These are phyloP conservation scores for Skeletonema menzelii DNA, from an alignment of 108 stramenopile genomes.

Conservation along the genomic window DNA sequence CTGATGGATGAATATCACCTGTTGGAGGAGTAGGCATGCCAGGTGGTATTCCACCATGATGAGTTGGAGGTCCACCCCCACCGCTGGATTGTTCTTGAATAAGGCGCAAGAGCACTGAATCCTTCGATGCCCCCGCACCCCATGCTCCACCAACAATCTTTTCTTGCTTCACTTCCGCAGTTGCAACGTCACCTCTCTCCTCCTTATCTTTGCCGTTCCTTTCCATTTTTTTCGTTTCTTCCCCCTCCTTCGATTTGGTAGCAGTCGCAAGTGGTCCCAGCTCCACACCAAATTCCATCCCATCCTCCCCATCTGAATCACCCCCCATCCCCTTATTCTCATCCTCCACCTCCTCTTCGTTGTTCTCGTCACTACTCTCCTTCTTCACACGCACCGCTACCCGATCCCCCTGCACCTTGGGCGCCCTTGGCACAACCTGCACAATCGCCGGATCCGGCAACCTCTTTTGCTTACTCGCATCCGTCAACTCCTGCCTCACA, in stretches of 20 bases:
- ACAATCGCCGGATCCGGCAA: slow-evolving; percentile 82
- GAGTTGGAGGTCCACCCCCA: slow-evolving; percentile 9
- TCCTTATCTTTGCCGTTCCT: background rate
- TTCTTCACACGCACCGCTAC: slow-evolving; percentile 59
- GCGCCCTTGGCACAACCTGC: slow-evolving; percentile 64
- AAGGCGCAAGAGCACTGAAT: slow-evolving; percentile 67
- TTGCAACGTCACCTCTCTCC: background rate
- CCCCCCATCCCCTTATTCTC: background rate
- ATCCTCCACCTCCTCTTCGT: slow-evolving; percentile 4
- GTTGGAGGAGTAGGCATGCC: background rate
- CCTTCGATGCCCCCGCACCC: slow-evolving; percentile 81
- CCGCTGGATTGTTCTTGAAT: slow-evolving; percentile 72
- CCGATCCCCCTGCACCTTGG: slow-evolving; percentile 63
- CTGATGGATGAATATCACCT: background rate
- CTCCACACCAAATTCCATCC: slow-evolving; percentile 33
- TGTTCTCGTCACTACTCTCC: slow-evolving; percentile 35
- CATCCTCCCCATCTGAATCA: slow-evolving; percentile 37
- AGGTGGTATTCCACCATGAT: background rate
- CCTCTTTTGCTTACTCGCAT: slow-evolving; percentile 79
- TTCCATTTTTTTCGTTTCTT: background rate
- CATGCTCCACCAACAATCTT: slow-evolving; percentile 74
- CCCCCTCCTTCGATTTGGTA: slow-evolving; percentile 26
- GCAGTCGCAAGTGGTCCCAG: slow-evolving; percentile 18
- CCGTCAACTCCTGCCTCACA: slow-evolving; percentile 87
- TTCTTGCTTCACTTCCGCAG: slow-evolving; percentile 20